Conservation (phyloP, 1,284 basidiomycete genomes). For the Apiotrichum brassicae region DNA sequence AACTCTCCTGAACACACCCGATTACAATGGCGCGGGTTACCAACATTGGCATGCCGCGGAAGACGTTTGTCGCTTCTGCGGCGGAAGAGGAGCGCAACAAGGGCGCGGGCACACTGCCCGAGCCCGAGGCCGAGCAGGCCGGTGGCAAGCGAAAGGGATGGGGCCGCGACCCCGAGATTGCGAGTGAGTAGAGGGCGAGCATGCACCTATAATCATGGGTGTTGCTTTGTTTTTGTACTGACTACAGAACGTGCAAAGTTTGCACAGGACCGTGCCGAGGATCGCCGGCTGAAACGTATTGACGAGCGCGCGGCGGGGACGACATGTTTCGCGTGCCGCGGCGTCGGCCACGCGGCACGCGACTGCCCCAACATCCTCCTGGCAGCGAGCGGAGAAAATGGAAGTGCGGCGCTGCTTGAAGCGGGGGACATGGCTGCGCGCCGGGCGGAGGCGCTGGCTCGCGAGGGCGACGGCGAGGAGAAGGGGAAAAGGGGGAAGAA, state of each 20-base stretch:
- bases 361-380: slow-evolving; percentile 63
- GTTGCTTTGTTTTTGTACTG: neutral
- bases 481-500: slow-evolving; percentile 19
- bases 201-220: neutral
- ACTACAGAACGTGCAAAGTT: slow-evolving; percentile 23
- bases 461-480: slow-evolving; percentile 15
- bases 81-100: slow-evolving; percentile 33
- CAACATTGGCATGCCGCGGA: slow-evolving; percentile 44
- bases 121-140: slow-evolving; percentile 12
- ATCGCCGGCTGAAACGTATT: slow-evolving; percentile 61
- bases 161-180: slow-evolving; percentile 40
- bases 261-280: slow-evolving; percentile 50
- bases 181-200: slow-evolving; percentile 28
- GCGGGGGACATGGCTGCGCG: slow-evolving; percentile 7
- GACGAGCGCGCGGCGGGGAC: slow-evolving; percentile 57
- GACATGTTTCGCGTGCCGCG: slow-evolving; percentile 81
- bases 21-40: slow-evolving; percentile 45
- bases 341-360: slow-evolving; percentile 74
- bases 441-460: slow-evolving; percentile 5
- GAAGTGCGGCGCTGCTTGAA: slow-evolving; percentile 23
- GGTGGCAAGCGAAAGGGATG: slow-evolving; percentile 25
- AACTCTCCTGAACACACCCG: neutral
- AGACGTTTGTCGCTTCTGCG: slow-evolving; percentile 41
- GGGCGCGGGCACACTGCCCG: neutral
- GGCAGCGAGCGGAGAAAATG: slow-evolving; percentile 23